These are phyloP conservation scores for Wolfiporia cocos DNA, from an alignment of 1,284 basidiomycete species.

Conservation along the genomic window DNA sequence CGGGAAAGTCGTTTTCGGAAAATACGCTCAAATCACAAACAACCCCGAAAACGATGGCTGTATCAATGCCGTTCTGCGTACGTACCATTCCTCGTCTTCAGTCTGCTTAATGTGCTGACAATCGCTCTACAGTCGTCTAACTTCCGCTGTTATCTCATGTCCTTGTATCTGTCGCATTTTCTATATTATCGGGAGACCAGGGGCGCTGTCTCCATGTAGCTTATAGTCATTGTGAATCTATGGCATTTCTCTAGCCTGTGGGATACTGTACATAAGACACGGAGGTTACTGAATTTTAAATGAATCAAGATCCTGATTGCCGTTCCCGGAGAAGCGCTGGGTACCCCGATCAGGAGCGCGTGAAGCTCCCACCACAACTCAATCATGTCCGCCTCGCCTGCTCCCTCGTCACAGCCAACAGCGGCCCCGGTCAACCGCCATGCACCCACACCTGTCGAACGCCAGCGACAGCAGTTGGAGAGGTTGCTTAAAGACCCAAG, in stretches of 20 bases:
- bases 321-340: no score
- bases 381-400: conserved; percentile 21
- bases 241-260: no score
- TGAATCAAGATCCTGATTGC: no score
- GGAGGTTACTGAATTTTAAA: no score
- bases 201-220: not conserved
- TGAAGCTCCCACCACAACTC: no score
- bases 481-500: conserved; percentile 83
- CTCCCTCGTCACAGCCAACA: conserved; percentile 12
- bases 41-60: conserved; percentile 97
- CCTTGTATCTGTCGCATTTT: not conserved
- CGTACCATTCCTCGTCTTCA: conserved; percentile 20
- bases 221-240: not conserved
- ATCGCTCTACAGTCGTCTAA: conserved; percentile 11
- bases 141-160: conserved; percentile 1
- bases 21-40: conserved; percentile 97
- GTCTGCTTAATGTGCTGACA: not conserved
- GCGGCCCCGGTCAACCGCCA: conserved; percentile 41
- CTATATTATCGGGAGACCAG: not conserved
- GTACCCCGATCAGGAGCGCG: no score
- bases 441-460: conserved; percentile 67
- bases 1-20: conserved; percentile 88
- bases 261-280: no score
- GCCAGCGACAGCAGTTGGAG: conserved; percentile 74
- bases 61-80: conserved; percentile 88